Evolutionary conservation across 768 basidiomycete species (phyloP).

Genomic region (Paxillus involutus): DNA sequence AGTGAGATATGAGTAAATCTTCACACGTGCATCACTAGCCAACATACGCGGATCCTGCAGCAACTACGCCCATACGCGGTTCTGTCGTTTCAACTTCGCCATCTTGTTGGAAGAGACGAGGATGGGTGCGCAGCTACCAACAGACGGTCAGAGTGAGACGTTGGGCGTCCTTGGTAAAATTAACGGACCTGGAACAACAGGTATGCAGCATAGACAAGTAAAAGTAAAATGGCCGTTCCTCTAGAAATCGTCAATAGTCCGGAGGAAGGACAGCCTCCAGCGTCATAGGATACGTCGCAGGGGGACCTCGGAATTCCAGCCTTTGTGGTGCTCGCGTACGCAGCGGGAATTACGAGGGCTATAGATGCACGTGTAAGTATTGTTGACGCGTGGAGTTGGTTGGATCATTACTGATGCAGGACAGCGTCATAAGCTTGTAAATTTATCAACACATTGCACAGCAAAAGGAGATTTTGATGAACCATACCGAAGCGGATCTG

Average conservation of each 20-base stretch:
- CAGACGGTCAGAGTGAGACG: conserved; percentile 4
- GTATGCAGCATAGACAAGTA: conserved; percentile 73
- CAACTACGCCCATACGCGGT: conserved; percentile 63
- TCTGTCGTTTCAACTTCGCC: conserved; percentile 36
- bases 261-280: conserved; percentile 18
- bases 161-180: neutral
- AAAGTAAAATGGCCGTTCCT: conserved; percentile 75
- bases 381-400: neutral
- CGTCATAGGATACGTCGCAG: conserved; percentile 7
- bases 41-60: conserved; percentile 56
- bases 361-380: conserved; percentile 13
- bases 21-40: no score
- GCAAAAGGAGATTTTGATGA: neutral
- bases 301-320: neutral
- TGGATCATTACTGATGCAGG: conserved; percentile 70
- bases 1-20: neutral
- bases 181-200: conserved; percentile 68
- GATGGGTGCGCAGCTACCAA: conserved; percentile 68
- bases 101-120: conserved; percentile 52
- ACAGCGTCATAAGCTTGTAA: conserved; percentile 76
- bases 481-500: conserved; percentile 40
- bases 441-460: conserved; percentile 44
- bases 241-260: conserved; percentile 76
- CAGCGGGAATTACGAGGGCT: conserved; percentile 90
- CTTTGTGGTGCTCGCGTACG: conserved; percentile 58